Percentiles rank a stretch among this genome's conserved stretches.
phyloP scores from a whole-genome alignment of 2,329 filamentous ascomycete species.

The Tolypocladium nubicola region DNA sequence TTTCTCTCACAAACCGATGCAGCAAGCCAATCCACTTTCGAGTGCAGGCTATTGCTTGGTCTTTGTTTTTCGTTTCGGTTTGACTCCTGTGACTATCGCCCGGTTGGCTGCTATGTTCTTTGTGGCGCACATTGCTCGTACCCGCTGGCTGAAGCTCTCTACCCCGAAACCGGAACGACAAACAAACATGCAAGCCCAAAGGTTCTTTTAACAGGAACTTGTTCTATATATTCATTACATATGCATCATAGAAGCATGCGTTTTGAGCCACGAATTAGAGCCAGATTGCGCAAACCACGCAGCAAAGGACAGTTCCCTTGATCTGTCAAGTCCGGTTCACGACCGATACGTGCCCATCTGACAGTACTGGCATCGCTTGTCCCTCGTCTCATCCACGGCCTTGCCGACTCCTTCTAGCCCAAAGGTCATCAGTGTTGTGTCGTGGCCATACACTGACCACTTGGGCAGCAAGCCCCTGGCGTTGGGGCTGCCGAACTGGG shows the following conservation, averaged over 20 bases:
- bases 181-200: neutral
- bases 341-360: constrained; percentile 5
- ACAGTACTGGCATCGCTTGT: constrained; percentile 17
- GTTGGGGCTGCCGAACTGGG: constrained; percentile 15
- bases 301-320: neutral
- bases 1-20: neutral
- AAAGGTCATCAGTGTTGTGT: constrained; percentile 3
- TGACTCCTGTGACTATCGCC: neutral
- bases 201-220: neutral
- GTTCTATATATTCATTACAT: neutral
- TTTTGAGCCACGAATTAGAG: neutral
- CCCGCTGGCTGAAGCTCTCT: neutral
- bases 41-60: neutral
- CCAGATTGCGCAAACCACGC: neutral
- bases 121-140: neutral
- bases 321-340: neutral
- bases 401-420: constrained; percentile 1
- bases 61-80: neutral
- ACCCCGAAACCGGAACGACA: neutral
- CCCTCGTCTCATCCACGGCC: constrained; percentile 6
- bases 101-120: neutral
- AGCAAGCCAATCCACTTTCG: neutral
- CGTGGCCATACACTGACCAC: constrained; percentile 4
- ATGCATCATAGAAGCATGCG: neutral
- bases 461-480: neutral